A percentile compares a stretch with the other conserved stretches of the same genome.
phyloP scores from a whole-genome alignment of 2,329 filamentous ascomycete species.

The Corinectria fuckeliana region DNA sequence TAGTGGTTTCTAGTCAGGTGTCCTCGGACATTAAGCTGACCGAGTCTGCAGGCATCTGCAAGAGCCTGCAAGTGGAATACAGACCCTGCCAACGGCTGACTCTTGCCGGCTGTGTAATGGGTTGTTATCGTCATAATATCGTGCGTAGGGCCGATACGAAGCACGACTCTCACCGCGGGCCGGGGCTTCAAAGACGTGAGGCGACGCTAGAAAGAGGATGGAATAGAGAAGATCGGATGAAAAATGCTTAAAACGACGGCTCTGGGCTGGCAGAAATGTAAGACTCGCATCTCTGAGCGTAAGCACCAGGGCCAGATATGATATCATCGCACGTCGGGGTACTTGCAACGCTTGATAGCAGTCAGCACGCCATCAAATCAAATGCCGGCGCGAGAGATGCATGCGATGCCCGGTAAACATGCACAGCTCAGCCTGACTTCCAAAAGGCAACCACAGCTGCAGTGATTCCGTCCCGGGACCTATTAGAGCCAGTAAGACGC shows the following conservation, averaged over 20 bases:
- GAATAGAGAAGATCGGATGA: not conserved
- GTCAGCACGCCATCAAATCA: not conserved
- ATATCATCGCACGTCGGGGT: conserved; percentile 3
- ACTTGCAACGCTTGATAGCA: not conserved
- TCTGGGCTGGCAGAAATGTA: not conserved
- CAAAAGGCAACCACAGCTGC: not conserved
- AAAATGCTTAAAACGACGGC: not conserved
- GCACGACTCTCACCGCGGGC: not conserved
- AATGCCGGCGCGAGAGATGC: not conserved
- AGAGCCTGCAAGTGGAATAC: not conserved
- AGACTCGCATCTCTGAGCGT: not conserved
- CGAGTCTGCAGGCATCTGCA: not conserved
- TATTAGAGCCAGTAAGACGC: not conserved
- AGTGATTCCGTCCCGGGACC: not conserved
- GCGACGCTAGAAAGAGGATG: not conserved
- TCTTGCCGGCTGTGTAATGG: not conserved
- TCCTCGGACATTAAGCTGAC: not conserved
- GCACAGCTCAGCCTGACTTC: not conserved
- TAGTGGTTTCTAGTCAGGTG: not conserved
- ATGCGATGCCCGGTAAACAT: not conserved
- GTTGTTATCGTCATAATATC: not conserved
- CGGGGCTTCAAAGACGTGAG: not conserved
- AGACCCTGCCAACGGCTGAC: not conserved
- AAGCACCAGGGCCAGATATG: conserved; percentile 1
- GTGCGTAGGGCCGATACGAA: not conserved